Evolutionary conservation across 176 grass and related monocot genomes (phyloP).

Genomic region (Ananas comosus): DNA sequence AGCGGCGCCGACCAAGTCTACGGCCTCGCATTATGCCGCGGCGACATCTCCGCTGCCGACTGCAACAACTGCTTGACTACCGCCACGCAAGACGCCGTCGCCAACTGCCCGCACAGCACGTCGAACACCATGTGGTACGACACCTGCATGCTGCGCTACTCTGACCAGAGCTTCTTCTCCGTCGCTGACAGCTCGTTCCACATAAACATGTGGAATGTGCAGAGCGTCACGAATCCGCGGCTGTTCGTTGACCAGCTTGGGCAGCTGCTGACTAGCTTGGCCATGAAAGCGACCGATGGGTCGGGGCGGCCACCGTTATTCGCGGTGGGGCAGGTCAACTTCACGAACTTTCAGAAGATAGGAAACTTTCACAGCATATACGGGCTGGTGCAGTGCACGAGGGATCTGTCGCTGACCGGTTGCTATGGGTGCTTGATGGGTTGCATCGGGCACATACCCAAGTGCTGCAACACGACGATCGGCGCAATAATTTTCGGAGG

Average conservation of each 20-base stretch:
- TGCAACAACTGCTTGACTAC: constrained; percentile 23
- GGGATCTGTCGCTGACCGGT: not conserved
- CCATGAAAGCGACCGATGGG: not conserved
- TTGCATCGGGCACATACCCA: not conserved
- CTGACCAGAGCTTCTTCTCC: constrained; percentile 19
- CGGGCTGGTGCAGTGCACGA: constrained; percentile 14
- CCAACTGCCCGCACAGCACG: constrained; percentile 6
- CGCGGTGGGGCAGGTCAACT: constrained; percentile 1
- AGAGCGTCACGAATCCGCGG: not conserved
- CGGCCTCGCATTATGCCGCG: constrained; percentile 34
- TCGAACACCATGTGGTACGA: constrained; percentile 15
- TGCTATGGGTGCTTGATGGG: not conserved
- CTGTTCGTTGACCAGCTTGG: not conserved
- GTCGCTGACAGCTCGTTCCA: not conserved
- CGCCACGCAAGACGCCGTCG: constrained; percentile 5
- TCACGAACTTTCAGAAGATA: too few relatives aligned
- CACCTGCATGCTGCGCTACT: constrained; percentile 20
- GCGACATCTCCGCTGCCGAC: constrained; percentile 16
- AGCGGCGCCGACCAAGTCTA: constrained; percentile 9
- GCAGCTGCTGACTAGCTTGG: not conserved
- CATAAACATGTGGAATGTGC: accelerated
- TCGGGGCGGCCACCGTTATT: not conserved
- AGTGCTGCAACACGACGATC: not conserved
- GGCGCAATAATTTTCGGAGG: constrained; percentile 12
- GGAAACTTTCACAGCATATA: not conserved